Conservation (phyloP, 2,329 filamentous ascomycete species). For the Apiospora pterosperma region DNA sequence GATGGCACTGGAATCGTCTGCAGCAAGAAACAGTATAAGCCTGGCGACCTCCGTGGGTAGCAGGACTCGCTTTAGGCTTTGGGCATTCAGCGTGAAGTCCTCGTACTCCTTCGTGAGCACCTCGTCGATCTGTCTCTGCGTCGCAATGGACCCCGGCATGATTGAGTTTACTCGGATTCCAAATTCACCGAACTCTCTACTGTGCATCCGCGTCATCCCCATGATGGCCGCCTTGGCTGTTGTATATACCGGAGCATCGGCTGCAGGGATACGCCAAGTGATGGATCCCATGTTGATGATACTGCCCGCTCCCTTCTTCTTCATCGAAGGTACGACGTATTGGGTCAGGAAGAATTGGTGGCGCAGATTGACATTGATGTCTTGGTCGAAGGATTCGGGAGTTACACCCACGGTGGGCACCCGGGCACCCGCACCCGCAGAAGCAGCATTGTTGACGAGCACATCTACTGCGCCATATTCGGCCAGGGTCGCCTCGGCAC, state of each 20-base stretch:
- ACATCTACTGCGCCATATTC: conserved; percentile 26
- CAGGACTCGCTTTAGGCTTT: conserved; percentile 39
- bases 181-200: conserved; percentile 32
- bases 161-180: conserved; percentile 44
- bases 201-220: conserved; percentile 35
- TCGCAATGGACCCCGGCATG: conserved; percentile 46
- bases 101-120: conserved; percentile 40
- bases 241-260: conserved; percentile 30
- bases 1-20: conserved; percentile 44
- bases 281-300: conserved; percentile 39
- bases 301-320: conserved; percentile 23
- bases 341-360: conserved; percentile 42
- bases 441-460: conserved; percentile 35
- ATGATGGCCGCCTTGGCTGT: conserved; percentile 36
- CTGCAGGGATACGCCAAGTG: conserved; percentile 32
- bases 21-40: conserved; percentile 41
- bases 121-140: conserved; percentile 39
- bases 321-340: conserved; percentile 32
- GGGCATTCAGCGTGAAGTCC: conserved; percentile 32
- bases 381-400: conserved; percentile 36
- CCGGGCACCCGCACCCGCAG: conserved; percentile 19
- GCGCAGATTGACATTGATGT: conserved; percentile 41
- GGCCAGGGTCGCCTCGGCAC: conserved; percentile 28
- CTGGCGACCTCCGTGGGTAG: conserved; percentile 42
- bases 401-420: conserved; percentile 33